Conservation (phyloP, 2,329 filamentous ascomycete species). For the Claviceps humidiphila region DNA sequence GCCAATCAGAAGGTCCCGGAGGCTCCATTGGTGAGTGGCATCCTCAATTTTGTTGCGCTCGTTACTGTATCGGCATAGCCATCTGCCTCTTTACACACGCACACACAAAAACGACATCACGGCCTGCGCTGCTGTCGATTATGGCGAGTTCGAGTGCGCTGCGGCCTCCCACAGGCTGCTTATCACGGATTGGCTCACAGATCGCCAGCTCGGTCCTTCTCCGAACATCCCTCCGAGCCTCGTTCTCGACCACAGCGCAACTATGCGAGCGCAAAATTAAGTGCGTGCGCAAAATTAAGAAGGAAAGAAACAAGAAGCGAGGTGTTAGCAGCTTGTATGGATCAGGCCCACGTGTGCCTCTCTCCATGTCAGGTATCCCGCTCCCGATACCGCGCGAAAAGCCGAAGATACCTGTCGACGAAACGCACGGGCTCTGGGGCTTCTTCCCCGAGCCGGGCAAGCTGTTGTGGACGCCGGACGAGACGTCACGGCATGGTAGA, state of each 20-base stretch:
- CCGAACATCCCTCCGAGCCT: slow-evolving; percentile 9
- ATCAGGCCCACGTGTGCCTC: slow-evolving; percentile 60
- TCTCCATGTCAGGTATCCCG: slow-evolving; percentile 58
- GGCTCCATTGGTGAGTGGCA: background rate
- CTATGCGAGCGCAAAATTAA: slow-evolving; percentile 31
- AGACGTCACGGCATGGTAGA: slow-evolving; percentile 61
- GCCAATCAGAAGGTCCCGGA: slow-evolving; percentile 1
- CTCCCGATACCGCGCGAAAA: slow-evolving; percentile 56
- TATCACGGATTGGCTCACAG: slow-evolving; percentile 5
- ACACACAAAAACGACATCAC: background rate
- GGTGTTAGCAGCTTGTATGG: slow-evolving; percentile 71
- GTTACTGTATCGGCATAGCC: background rate
- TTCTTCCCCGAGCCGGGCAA: slow-evolving; percentile 69
- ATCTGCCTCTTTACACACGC: background rate
- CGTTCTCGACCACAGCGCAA: slow-evolving; percentile 43
- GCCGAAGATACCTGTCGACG: slow-evolving; percentile 46
- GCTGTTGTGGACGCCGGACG: slow-evolving; percentile 57
- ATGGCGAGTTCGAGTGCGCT: slow-evolving; percentile 19
- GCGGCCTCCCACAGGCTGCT: slow-evolving; percentile 15
- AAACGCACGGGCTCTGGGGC: slow-evolving; percentile 77
- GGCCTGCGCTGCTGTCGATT: slow-evolving; percentile 3
- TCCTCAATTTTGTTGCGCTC: slow-evolving; percentile 1
- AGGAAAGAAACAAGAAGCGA: slow-evolving; percentile 67
- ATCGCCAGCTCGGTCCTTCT: slow-evolving; percentile 5
- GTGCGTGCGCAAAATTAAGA: slow-evolving; percentile 11